Evolutionary conservation across 169 alveolate species (phyloP).

Genomic region (Plasmodium vivax): DNA sequence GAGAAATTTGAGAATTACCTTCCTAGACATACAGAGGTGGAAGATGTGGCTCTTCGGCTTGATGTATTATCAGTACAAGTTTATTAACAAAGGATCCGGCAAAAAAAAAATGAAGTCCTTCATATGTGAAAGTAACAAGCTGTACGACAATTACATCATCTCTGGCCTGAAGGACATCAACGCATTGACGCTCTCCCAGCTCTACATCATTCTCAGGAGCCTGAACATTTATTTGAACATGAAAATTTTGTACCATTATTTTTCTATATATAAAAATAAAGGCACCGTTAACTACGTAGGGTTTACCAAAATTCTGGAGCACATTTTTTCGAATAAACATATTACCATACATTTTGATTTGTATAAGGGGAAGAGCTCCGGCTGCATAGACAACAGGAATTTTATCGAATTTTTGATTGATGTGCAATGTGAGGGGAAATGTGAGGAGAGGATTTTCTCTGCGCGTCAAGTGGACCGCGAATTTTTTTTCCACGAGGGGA

Average conservation of each 20-base stretch:
- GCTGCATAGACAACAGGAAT: constrained; percentile 52
- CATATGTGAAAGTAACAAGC: constrained; percentile 56
- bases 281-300: constrained; percentile 66
- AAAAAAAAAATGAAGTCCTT: constrained; percentile 38
- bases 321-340: constrained; percentile 70
- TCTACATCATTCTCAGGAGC: constrained; percentile 69
- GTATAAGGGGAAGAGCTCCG: constrained; percentile 30
- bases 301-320: constrained; percentile 73
- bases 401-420: constrained; percentile 69
- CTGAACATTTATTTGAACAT: constrained; percentile 71
- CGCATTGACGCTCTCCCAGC: constrained; percentile 65
- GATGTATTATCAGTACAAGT: constrained; percentile 71
- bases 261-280: constrained; percentile 74
- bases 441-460: constrained; percentile 47
- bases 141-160: constrained; percentile 70
- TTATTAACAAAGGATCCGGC: constrained; percentile 63
- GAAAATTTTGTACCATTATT: constrained; percentile 72
- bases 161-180: constrained; percentile 73
- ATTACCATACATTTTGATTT: constrained; percentile 47
- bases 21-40: constrained; percentile 76
- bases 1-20: constrained; percentile 45
- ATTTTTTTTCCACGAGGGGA: background rate
- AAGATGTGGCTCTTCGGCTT: constrained; percentile 76
- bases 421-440: constrained; percentile 71
- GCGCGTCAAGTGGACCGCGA: background rate